These are phyloP conservation scores for Buddleja alternifolia DNA, from an alignment of 257 asterid genomes.

Conservation along the genomic window DNA sequence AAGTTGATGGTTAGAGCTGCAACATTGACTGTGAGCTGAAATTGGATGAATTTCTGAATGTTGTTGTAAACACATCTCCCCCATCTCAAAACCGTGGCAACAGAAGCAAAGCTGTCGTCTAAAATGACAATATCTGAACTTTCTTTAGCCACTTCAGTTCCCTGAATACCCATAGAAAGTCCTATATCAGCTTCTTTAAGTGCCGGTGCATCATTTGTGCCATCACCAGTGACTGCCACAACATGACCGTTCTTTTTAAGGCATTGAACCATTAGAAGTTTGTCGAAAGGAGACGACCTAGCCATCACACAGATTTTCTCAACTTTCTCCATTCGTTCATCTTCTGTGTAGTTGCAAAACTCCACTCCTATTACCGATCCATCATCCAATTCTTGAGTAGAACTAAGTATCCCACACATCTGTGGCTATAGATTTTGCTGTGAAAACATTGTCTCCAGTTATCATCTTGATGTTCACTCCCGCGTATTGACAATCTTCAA, in stretches of 20 bases:
- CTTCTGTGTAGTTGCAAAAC: slow-evolving; percentile 60
- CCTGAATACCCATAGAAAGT: slow-evolving; percentile 79
- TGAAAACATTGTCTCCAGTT: slow-evolving; percentile 75
- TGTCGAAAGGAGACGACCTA: slow-evolving; percentile 77
- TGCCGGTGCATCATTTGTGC: slow-evolving; percentile 77
- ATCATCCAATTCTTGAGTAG: slow-evolving; percentile 6
- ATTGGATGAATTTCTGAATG: slow-evolving; percentile 73
- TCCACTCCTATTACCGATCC: slow-evolving; percentile 57
- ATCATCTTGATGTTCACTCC: slow-evolving; percentile 77
- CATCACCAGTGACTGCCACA: slow-evolving; percentile 79
- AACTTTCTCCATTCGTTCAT: slow-evolving; percentile 59
- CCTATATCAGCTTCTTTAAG: slow-evolving; percentile 72
- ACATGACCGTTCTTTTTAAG: slow-evolving; percentile 63
- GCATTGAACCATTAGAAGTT: slow-evolving; percentile 74
- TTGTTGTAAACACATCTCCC: slow-evolving; percentile 57
- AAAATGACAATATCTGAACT: slow-evolving; percentile 76
- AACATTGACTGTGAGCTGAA: slow-evolving; percentile 62
- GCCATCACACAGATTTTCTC: slow-evolving; percentile 68
- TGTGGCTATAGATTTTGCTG: slow-evolving; percentile 75
- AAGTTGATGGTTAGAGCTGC: slow-evolving; percentile 61
- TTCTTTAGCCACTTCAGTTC: slow-evolving; percentile 71
- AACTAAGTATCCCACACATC: slow-evolving; percentile 71
- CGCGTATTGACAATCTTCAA: slow-evolving; percentile 57
- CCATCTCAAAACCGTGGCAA: slow-evolving; percentile 48
- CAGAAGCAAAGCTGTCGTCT: slow-evolving; percentile 66